Conservation (phyloP, 352 stramenopile genomes). For the Achlya hypogyna region DNA sequence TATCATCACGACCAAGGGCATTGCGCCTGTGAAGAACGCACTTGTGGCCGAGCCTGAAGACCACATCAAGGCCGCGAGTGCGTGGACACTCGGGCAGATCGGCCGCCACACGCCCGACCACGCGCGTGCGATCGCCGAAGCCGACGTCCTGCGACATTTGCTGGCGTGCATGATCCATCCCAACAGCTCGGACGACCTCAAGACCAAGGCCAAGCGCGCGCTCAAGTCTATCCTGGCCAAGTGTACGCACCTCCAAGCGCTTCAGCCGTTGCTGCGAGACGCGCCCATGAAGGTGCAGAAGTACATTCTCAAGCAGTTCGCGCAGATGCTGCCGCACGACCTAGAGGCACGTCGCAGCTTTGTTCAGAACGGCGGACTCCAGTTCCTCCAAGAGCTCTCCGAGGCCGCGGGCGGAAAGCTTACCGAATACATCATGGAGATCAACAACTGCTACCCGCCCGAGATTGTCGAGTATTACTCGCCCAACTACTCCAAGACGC, state of each 20-base stretch:
- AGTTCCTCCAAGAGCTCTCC: slow-evolving; percentile 89
- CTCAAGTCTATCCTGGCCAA: slow-evolving; percentile 92
- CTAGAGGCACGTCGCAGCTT: slow-evolving; percentile 88
- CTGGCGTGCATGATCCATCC: slow-evolving; percentile 90
- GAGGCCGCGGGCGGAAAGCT: slow-evolving; percentile 89
- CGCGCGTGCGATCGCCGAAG: slow-evolving; percentile 86
- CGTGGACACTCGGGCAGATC: slow-evolving; percentile 94
- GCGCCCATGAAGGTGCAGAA: slow-evolving; percentile 92
- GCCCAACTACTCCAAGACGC: slow-evolving; percentile 92
- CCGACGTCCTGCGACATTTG: slow-evolving; percentile 88
- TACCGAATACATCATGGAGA: slow-evolving; percentile 91
- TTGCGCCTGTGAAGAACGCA: slow-evolving; percentile 88
- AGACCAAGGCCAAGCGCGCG: slow-evolving; percentile 89
- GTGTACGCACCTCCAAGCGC: slow-evolving; percentile 89
- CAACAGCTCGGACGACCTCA: slow-evolving; percentile 90
- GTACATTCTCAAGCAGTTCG: slow-evolving; percentile 95
- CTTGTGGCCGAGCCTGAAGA: slow-evolving; percentile 91
- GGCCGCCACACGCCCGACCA: slow-evolving; percentile 91
- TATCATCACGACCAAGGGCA: slow-evolving; percentile 91
- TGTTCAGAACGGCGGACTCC: slow-evolving; percentile 88
- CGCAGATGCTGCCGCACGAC: slow-evolving; percentile 90
- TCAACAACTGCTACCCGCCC: slow-evolving; percentile 94
- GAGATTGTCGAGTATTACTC: slow-evolving; percentile 96
- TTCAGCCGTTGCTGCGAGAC: slow-evolving; percentile 89
- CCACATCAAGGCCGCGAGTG: slow-evolving; percentile 91